Evolutionary conservation across 2,329 filamentous ascomycete genomes (phyloP), one percentile per base, ranked within the genome.

Genomic region (Aspergillus sp.): DNA sequence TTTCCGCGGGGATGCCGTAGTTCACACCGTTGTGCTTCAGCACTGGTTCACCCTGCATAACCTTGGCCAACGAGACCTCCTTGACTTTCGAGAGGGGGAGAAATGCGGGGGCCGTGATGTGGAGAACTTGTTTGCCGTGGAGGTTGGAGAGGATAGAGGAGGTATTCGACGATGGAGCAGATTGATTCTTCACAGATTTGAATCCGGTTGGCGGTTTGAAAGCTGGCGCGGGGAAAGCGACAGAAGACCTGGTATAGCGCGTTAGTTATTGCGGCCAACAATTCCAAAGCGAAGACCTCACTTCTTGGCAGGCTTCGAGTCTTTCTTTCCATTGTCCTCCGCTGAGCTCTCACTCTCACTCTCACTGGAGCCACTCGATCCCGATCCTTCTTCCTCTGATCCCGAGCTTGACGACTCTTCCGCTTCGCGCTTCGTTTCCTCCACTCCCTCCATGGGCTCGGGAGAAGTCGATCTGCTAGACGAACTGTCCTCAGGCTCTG

Each of bases 81-180:
- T 72, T 68, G 41, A 76, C 59, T 38, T 68, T 64, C 6, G 65
- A 65, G 30, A 75, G 49, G 12, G 71, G 67, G 12, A 75, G 60
- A 37, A 59, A 67, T 4, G 66, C 58, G 2, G 73, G 73, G 1
- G 69, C 70, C 12, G 68, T 69, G 44, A 76, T 71, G 48, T 75
- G 70, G 60, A 71, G 71, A 39, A 76, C 52, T 54, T 74, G 67
- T 52, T 75, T 75, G 40, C 66, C 67, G 39, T 54, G 54, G 39
- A 72, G 58, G 39, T 70, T 57, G 32, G 67, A 65, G 33, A 69
- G 59, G 26, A 64, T 43, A 26, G 66, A 62, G 37, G 61, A 56
- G 35, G 60, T 52, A 37, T 47, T 55, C 3, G 65, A 63, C 37
- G 62, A 62, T 27, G 61, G 57, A 5, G 60, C 51, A 12, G 56